These are phyloP conservation scores for Podaxis sp. DNA, from an alignment of 768 basidiomycete genomes.

Conservation along the genomic window DNA sequence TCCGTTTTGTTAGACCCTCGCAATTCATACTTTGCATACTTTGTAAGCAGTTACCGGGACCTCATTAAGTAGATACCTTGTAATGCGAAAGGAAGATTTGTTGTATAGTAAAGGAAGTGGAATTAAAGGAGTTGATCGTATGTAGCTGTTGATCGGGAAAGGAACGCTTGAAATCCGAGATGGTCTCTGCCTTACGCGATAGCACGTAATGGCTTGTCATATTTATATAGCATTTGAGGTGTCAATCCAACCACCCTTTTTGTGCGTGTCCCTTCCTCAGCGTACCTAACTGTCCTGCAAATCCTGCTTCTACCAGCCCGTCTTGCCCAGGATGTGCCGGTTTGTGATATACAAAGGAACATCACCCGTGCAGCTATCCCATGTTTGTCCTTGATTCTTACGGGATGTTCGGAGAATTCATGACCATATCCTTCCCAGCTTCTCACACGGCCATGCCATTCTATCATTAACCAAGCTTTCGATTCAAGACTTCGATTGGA, in stretches of 20 bases:
- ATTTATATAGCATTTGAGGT: conserved; percentile 1
- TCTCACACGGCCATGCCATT: conserved; percentile 92
- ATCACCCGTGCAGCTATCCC: conserved; percentile 87
- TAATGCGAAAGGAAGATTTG: background rate
- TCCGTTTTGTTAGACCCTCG: background rate
- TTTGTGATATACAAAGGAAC: conserved; percentile 96
- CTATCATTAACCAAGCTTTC: conserved; percentile 96
- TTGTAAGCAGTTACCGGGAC: background rate
- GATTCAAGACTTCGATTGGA: conserved; percentile 89
- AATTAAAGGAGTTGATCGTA: background rate
- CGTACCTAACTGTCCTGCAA: conserved; percentile 10
- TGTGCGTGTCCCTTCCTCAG: conserved; percentile 5
- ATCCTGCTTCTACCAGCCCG: background rate
- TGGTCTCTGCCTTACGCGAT: conserved; percentile 29
- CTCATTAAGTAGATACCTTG: background rate
- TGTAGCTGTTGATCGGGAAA: background rate
- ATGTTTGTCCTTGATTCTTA: conserved; percentile 46
- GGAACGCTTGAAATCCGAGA: background rate
- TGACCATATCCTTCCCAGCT: conserved; percentile 43
- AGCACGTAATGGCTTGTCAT: conserved; percentile 30
- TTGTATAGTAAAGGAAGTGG: background rate
- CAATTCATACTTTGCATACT: no score
- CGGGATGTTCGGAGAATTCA: conserved; percentile 4
- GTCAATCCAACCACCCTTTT: conserved; percentile 5
- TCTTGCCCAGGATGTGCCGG: conserved; percentile 62